These are phyloP conservation scores for Chytridiales sp. DNA, from an alignment of 371 early-diverging fungal species.

Conservation along the genomic window DNA sequence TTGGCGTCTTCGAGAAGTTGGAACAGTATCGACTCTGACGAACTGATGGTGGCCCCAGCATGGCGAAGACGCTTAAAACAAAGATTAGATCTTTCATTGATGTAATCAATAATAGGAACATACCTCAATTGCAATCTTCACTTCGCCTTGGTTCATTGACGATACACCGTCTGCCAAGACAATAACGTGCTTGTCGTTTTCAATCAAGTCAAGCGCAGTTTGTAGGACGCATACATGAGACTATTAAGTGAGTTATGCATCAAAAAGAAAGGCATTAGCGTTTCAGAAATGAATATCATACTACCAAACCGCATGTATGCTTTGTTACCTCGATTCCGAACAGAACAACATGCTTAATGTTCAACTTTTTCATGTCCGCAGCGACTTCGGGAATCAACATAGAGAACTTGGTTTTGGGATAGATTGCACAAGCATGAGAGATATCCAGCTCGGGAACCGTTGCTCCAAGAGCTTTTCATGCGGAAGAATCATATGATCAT, in stretches of 20 bases:
- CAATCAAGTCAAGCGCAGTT: conserved; percentile 85
- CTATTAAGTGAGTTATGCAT: no score
- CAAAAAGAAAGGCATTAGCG: no score
- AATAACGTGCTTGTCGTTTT: conserved; percentile 73
- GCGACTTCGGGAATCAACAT: conserved; percentile 77
- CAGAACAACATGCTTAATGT: conserved; percentile 73
- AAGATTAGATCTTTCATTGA: conserved; percentile 3
- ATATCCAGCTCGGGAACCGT: conserved; percentile 80
- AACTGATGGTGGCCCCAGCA: conserved; percentile 78
- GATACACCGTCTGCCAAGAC: conserved; percentile 91
- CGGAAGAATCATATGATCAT: not conserved
- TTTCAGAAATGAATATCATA: not conserved
- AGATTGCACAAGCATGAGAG: conserved; percentile 50
- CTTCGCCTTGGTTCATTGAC: conserved; percentile 81
- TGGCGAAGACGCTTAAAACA: conserved; percentile 60
- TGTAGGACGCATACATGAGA: conserved; percentile 93
- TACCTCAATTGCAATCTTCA: conserved; percentile 78
- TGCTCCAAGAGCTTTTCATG: conserved; percentile 58
- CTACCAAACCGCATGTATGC: not conserved
- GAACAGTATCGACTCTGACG: conserved; percentile 90
- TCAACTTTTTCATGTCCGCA: conserved; percentile 49
- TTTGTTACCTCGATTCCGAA: conserved; percentile 81
- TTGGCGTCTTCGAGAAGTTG: conserved; percentile 81
- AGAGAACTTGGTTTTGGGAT: conserved; percentile 85
- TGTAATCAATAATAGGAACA: conserved; percentile 21